Percentiles rank a stretch among this genome's conserved stretches.
phyloP scores from a whole-genome alignment of 345 rosid genomes.

The Pseudoturritis turrita region DNA sequence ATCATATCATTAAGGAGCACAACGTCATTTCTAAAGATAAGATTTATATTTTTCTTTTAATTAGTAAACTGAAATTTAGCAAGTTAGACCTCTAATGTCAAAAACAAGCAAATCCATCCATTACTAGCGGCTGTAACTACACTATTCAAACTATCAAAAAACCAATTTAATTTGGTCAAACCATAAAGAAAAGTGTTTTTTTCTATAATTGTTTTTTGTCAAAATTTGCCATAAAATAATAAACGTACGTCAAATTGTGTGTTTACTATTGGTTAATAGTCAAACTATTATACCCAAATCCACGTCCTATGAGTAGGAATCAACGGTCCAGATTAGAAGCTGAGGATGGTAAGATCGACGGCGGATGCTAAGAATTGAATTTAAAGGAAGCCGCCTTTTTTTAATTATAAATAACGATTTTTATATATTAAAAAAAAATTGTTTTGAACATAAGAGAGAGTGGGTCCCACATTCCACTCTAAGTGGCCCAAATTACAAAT shows the following conservation, averaged over 20 bases:
- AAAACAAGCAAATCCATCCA: conserved; percentile 9
- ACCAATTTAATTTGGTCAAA: conserved; percentile 15
- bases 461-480: conserved; percentile 20
- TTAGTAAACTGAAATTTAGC: background rate
- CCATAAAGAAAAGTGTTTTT: background rate
- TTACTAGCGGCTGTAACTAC: background rate
- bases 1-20: background rate
- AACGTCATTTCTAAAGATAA: background rate
- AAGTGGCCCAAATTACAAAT: conserved; percentile 27
- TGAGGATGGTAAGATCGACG: background rate
- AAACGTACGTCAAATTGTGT: background rate
- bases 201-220: background rate
- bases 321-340: conserved; percentile 1
- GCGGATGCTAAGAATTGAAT: background rate
- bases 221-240: conserved; percentile 2
- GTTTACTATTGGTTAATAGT: conserved; percentile 6
- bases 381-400: conserved; percentile 12
- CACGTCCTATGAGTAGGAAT: background rate
- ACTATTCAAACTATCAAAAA: background rate
- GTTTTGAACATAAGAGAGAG: background rate
- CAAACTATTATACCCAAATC: background rate
- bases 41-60: background rate
- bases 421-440: background rate
- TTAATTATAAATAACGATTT: background rate
- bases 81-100: background rate